These are phyloP conservation scores for Lathyrus oleraceus DNA, from an alignment of 306 rosid genomes.

Conservation along the genomic window DNA sequence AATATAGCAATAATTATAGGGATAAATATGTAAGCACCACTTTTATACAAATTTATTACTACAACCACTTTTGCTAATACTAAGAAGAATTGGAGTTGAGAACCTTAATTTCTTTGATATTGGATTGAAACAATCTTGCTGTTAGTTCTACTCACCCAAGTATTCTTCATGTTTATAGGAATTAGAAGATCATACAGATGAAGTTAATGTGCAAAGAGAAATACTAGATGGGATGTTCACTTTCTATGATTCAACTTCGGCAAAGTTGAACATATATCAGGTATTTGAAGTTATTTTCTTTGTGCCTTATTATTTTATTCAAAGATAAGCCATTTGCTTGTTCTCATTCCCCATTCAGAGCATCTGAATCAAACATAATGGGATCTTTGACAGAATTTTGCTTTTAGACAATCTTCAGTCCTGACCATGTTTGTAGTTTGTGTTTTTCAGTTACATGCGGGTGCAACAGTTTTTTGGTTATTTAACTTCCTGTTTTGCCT, in stretches of 20 bases:
- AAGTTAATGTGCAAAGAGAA: constrained; percentile 80
- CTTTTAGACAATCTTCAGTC: neutral
- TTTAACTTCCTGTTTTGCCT: constrained; percentile 15
- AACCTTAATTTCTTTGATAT: neutral
- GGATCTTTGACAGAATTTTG: constrained; percentile 9
- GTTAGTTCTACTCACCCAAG: constrained; percentile 28
- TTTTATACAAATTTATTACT: too few species aligned
- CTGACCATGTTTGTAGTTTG: constrained; percentile 4
- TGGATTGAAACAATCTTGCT: neutral
- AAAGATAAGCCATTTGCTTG: neutral
- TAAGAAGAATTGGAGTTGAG: neutral
- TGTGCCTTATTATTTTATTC: neutral
- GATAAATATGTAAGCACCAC: too few species aligned
- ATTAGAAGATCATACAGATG: constrained; percentile 81
- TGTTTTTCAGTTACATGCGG: constrained; percentile 14
- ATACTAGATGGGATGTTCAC: constrained; percentile 85
- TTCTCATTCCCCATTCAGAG: neutral
- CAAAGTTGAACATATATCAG: constrained; percentile 79
- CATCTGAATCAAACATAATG: constrained; percentile 21
- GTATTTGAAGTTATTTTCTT: constrained; percentile 45
- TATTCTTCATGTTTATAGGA: constrained; percentile 55
- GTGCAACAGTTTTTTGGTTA: neutral
- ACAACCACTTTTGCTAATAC: too few species aligned
- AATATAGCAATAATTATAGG: too few species aligned
- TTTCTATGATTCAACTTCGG: constrained; percentile 74